Evolutionary conservation across 139 green algal genomes (phyloP), one percentile per base, ranked within the genome.

Genomic region (Micractinium sp.): DNA sequence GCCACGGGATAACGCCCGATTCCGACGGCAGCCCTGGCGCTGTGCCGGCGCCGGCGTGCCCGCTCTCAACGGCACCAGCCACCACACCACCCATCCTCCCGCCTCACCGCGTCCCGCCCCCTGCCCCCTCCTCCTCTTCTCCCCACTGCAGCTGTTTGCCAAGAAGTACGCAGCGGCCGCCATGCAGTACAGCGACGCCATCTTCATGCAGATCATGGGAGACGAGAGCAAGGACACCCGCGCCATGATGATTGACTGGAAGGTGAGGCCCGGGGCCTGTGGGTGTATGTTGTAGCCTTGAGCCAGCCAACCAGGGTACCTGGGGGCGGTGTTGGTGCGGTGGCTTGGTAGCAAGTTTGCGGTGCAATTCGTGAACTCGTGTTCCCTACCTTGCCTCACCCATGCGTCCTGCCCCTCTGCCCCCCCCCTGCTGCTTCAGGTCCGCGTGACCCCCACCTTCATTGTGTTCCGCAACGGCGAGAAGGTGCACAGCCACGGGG

Each of bases 401-500:
- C 47, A 56, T 56, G 47, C 47, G 7, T 56, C 25, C 39, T 33
- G 63, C 53, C n/a, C 53, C 75, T 33, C 77, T 66, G 38, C 78
- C 35, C 31, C 25, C 39, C 19, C 23, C 23, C 33, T 33, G n/a
- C 19, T 4, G 23, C 20, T 47, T 3, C 36, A 87, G 82, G 73
- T 93, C 33, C 73, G 85, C 38, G 93, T 94, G 23, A 97, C 95
- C 7, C 95, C 95, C 36, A 96, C 95, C 27, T 97, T 97, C 82
- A 83, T 92, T 66, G 39, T 97, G 56, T 97, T 94, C 89, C 88
- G 94, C 3, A 82, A 83, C 73, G 91, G 85, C 16, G 79, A 93
- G 60, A 39, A 78, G 33, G 89, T 95, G 31, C 88, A 92, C 69
- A 38, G 25, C 41, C 91, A 92, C 74, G 22, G 35, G 90, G 95